These are phyloP conservation scores for Solanum hybrid DNA, from an alignment of 305 asterid species.

Conservation along the genomic window DNA sequence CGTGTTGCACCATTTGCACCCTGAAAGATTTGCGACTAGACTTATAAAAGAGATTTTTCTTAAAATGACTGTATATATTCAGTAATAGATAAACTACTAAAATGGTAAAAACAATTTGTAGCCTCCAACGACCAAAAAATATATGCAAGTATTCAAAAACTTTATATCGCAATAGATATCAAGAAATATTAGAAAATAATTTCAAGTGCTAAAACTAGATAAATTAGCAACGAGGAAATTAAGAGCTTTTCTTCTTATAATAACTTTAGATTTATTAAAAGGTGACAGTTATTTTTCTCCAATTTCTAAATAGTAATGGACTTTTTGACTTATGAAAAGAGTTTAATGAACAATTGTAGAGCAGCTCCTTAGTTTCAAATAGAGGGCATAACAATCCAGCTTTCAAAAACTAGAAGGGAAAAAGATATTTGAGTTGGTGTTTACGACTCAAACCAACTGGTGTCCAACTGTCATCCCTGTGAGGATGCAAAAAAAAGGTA, in stretches of 20 bases:
- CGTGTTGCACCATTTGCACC: slow-evolving; percentile 54
- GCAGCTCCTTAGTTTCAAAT: neutral
- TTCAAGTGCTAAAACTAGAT: neutral
- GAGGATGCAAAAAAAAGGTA: neutral
- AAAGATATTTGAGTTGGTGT: neutral
- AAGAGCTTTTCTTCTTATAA: neutral
- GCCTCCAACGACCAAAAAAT: neutral
- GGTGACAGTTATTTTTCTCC: neutral
- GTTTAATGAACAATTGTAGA: neutral
- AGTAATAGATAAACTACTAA: neutral
- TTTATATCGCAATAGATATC: neutral
- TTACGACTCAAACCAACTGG: neutral
- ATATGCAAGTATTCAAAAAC: neutral
- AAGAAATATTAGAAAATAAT: neutral
- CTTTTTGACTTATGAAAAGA: neutral
- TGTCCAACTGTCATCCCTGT: neutral
- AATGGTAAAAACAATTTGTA: neutral
- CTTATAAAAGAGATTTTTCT: neutral
- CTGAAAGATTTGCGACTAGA: slow-evolving; percentile 17
- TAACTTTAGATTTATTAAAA: neutral
- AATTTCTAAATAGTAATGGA: neutral
- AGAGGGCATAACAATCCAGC: neutral
- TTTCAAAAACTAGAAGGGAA: neutral
- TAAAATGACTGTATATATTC: neutral
- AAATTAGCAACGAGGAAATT: neutral